A percentile compares a stretch with the other conserved stretches of the same genome.
These are phyloP conservation scores for Colletotrichum sp. DNA, from an alignment of 2,329 filamentous ascomycete species.

Conservation along the genomic window DNA sequence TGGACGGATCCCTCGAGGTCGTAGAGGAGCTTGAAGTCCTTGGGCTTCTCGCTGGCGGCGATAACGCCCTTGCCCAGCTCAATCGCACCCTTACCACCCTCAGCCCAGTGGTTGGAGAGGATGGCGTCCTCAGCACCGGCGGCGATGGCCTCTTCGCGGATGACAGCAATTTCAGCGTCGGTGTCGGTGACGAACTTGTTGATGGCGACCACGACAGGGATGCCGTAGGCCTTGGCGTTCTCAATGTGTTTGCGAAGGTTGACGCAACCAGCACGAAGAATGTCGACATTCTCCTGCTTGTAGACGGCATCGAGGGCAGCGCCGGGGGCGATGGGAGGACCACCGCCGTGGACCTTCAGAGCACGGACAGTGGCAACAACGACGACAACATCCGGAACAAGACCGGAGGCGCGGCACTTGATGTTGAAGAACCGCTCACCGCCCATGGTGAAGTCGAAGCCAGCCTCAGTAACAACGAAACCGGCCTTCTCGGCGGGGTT, in stretches of 20 bases:
- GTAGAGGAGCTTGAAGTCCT: slow-evolving; percentile 89
- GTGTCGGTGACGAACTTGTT: slow-evolving; percentile 97
- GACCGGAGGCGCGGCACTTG: slow-evolving; percentile 94
- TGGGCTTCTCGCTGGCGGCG: slow-evolving; percentile 80
- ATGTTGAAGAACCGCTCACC: slow-evolving; percentile 99
- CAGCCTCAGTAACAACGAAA: slow-evolving; percentile 95
- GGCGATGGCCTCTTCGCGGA: slow-evolving; percentile 88
- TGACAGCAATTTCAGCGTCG: slow-evolving; percentile 85
- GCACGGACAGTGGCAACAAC: slow-evolving; percentile 95
- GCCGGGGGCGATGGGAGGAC: slow-evolving; percentile 90
- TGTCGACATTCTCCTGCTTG: slow-evolving; percentile 89
- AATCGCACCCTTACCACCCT: slow-evolving; percentile 88
- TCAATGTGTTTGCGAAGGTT: slow-evolving; percentile 95
- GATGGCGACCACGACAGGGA: slow-evolving; percentile 95
- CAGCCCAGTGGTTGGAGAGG: slow-evolving; percentile 94
- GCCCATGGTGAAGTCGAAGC: slow-evolving; percentile 99
- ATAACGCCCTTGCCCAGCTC: slow-evolving; percentile 90
- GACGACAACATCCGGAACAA: slow-evolving; percentile 91
- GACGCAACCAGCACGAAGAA: slow-evolving; percentile 87
- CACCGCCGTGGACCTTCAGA: slow-evolving; percentile 95
- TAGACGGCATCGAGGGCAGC: slow-evolving; percentile 87
- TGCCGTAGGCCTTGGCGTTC: slow-evolving; percentile 87
- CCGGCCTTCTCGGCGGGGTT: slow-evolving; percentile 82
- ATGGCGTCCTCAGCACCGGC: slow-evolving; percentile 95
- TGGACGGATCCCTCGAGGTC: slow-evolving; percentile 79